Evolutionary conservation across 306 rosid species (phyloP), one percentile per base, ranked within the genome.

Genomic region (Sindora glabra): DNA sequence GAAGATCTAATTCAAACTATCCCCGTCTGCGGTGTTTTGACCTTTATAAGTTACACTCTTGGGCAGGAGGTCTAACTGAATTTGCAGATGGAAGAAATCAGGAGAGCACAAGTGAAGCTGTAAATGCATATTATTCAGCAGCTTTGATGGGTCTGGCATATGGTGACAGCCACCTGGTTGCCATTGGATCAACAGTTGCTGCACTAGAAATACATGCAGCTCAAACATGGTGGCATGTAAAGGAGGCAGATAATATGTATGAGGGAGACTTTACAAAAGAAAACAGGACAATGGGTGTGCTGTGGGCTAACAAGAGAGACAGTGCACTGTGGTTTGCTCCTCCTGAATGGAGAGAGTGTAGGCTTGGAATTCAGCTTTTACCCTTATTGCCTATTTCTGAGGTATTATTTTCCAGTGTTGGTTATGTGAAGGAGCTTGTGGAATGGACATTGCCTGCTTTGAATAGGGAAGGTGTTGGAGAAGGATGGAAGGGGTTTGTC

Each of bases 401-500:
- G 69, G 32, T 49, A 2, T 71, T 90, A 82, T 87, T 90, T 60
- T 79, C 79, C 14, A 83, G 87, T 69, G 62, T 51, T 64, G 79
- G 7, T 30, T 90, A 70, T 72, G 85, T 61, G 5, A 82, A 44
- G 87, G 86, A 84, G 56, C 83, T 87, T 25, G 96, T 84, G 80
- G 65, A 75, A 0, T 90, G 95, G 97, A 83, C 96, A 5, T 10
- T 73, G 25, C 91, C 97, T 12, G 77, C 79, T 74, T 68, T 87
- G 77, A 58, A 61, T 29, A 76, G 84, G 23, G 85, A 86, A 23
- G 82, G 82, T 10, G 79, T 77, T 38, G 86, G 62, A 13, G 89
- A 90, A 73, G 91, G 89, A 3, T 85, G 90, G 95, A 90, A 87
- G 65, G 97, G 97, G n/a, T 83, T 87, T 76, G 78, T 77, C n/a